Evolutionary conservation across 768 basidiomycete genomes (phyloP), one percentile per base, ranked within the genome.

Genomic region (Tricholoma terreum): DNA sequence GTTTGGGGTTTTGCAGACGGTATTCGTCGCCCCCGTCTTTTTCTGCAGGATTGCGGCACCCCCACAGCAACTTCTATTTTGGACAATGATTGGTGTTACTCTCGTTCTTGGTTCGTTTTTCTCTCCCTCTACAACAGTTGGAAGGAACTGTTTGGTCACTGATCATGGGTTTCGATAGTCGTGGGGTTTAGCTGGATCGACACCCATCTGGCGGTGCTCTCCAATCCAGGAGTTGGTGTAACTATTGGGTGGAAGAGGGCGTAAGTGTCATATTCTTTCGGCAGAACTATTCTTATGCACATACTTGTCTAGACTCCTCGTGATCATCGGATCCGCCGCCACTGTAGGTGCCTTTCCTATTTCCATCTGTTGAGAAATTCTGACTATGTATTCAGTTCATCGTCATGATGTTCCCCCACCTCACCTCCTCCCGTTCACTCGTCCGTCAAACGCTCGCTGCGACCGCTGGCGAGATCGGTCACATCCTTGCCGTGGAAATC

Each of bases 141-240:
- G 24, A 27, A 27, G 24, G 2, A 2, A 27, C 24, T 27, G 24
- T 27, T 27, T 34, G 10, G 11, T 11, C 12, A n/a, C 21, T 43
- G 30, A 43, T 30, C 5, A 59, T 21, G 48, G n/a, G 10, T 24
- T 27, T n/a, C n/a, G n/a, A n/a, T n/a, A n/a, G n/a, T n/a, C n/a
- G n/a, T n/a, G n/a, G n/a, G n/a, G n/a, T n/a, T n/a, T 58, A 77
- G 76, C 42, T 79, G 77, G 77, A 66, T 77, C 22, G 71, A 78
- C 52, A 64, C 64, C 1, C 73, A 78, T 55, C 56, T 67, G 11
- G 27, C 60, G 15, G 56, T 69, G 3, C 33, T 75, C 24, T 60
- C 61, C 5, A 71, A 71, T 46, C 56, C 69, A 1, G 77, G 77
- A 15, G 66, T 74, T 15, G 77, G 77, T 4, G 66, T 77, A 15